Conservation (phyloP, 345 rosid genomes). For the Eucalyptus camaldulensis region DNA sequence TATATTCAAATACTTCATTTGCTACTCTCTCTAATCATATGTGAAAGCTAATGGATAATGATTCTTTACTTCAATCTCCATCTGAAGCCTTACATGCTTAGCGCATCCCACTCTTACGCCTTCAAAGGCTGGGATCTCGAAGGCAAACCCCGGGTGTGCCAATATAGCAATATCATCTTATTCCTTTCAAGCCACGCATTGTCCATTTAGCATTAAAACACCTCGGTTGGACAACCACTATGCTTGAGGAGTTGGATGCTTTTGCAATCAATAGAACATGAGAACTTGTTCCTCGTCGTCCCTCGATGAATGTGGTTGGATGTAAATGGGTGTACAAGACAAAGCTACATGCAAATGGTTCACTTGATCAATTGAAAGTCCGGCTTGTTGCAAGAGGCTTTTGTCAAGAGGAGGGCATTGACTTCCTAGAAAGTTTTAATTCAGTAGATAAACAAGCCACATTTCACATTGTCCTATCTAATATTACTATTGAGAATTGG, state of each 20-base stretch:
- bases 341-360: neutral
- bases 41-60: neutral
- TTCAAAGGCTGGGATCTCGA: neutral
- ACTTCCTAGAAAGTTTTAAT: neutral
- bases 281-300: fast-evolving
- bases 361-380: fast-evolving
- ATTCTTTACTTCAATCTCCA: neutral
- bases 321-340: neutral
- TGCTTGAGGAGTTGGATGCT: neutral
- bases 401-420: neutral
- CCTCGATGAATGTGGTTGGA: neutral
- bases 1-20: neutral
- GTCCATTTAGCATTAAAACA: neutral
- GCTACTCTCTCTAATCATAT: neutral
- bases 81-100: neutral
- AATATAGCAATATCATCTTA: neutral
- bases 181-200: fast-evolving
- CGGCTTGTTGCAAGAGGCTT: neutral
- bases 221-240: neutral
- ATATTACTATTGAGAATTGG: neutral
- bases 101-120: fast-evolving
- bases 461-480: neutral
- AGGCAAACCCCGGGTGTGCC: neutral
- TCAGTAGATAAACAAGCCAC: fast-evolving
- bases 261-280: neutral